Base-by-base conservation (phyloP, 352 stramenopile species). In the Phytophthora rubi region DNA sequence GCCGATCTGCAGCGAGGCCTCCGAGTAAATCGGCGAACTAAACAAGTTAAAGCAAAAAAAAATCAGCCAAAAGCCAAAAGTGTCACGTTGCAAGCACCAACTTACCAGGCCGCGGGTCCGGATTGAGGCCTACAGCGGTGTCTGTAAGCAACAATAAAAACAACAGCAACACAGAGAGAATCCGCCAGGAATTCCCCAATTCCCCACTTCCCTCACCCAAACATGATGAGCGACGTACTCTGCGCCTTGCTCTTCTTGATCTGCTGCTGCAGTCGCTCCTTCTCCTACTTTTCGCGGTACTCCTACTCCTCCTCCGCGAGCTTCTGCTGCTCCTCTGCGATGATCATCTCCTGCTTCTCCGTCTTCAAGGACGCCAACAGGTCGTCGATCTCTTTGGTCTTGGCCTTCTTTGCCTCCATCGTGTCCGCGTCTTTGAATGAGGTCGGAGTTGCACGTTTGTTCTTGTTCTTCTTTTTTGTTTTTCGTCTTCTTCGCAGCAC, bases 11-110 rank as follows among this genome's bases (percentile, higher is more conserved):
- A 97, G 77, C 47, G 86, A 81, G 18, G 88, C 81, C 61, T 96
- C 90, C 7, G 82, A 83, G 77, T 97, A 97, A 80, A 97, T 95
- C 30, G 88, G 86, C 89, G 88, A 58, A 95, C 88, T 95, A 54
- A 7, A 56, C 0, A 45, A 4, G 4, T 10, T 26, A 52, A 33
- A 15, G 65, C 0, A 26, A 53, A 48, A 71, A 9, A 47, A 18
- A 8, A 10, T 70, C 28, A 75, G 59, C 28, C 3, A 18, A 28
- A 23, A 57, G 47, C 48, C 13, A 23, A 39, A 68, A 4, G 13
- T 21, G 15, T n/a, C 42, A 21, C 5, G 15, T 23, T 21, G 42
- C n/a, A 28, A 16, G 30, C 18, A 57, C 33, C 13, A 45, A 44
- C 60, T 12, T 88, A 96, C 88, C 80, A 82, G 88, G 86, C 70